Evolutionary conservation across 2,329 filamentous ascomycete species (phyloP).

Genomic region (Penicillium sp.): DNA sequence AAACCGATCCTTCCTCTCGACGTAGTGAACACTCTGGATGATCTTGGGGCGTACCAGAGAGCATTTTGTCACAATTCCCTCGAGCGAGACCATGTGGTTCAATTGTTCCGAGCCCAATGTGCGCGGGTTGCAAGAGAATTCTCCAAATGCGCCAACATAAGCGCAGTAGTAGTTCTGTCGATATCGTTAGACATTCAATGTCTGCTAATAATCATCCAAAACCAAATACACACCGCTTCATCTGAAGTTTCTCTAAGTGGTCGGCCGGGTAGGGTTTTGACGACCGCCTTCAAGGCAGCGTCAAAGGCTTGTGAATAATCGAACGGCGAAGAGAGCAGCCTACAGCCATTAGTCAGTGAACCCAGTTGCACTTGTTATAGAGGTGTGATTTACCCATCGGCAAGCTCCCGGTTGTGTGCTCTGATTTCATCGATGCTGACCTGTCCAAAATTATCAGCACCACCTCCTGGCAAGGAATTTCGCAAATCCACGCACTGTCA

Average conservation of each 20-base stretch:
- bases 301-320: slow-evolving; percentile 88
- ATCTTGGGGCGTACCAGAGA: slow-evolving; percentile 94
- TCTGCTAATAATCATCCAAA: neutral
- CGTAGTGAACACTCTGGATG: slow-evolving; percentile 97
- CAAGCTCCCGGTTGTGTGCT: slow-evolving; percentile 79
- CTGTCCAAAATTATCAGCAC: slow-evolving; percentile 29
- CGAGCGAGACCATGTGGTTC: slow-evolving; percentile 95
- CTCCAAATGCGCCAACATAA: slow-evolving; percentile 93
- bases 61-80: slow-evolving; percentile 96
- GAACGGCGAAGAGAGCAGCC: slow-evolving; percentile 79
- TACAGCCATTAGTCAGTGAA: slow-evolving; percentile 25
- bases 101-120: slow-evolving; percentile 86
- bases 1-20: slow-evolving; percentile 81
- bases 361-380: neutral
- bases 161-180: slow-evolving; percentile 77
- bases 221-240: slow-evolving; percentile 59
- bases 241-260: slow-evolving; percentile 72
- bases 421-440: slow-evolving; percentile 90
- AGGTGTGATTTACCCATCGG: slow-evolving; percentile 55
- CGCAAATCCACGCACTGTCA: slow-evolving; percentile 48
- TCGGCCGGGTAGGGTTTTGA: slow-evolving; percentile 74
- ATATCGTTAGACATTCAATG: slow-evolving; percentile 7
- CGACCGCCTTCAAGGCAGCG: slow-evolving; percentile 81
- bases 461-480: neutral
- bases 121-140: slow-evolving; percentile 90